Percentiles rank a stretch among this genome's conserved stretches.
phyloP scores from a whole-genome alignment of 768 basidiomycete species.

The Termitomyces sp. region DNA sequence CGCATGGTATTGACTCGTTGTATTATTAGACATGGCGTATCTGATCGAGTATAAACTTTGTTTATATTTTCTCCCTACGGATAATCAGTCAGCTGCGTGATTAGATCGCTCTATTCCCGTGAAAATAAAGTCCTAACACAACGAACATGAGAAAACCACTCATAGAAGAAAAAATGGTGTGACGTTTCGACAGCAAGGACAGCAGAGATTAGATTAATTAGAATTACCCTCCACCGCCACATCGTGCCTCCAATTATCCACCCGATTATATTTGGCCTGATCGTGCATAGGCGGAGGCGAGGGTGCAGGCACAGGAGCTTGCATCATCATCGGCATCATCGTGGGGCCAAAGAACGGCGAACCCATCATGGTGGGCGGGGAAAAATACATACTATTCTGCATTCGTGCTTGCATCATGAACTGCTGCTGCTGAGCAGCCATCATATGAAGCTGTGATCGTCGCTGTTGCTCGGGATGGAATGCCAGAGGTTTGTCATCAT shows the following conservation, averaged over 20 bases:
- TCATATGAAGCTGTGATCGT: constrained; percentile 59
- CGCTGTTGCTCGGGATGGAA: constrained; percentile 79
- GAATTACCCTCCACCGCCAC: constrained; percentile 66
- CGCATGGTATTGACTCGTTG: constrained; percentile 1
- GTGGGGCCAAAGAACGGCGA: constrained; percentile 64
- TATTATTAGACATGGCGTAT: constrained; percentile 13
- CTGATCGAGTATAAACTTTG: too few species aligned
- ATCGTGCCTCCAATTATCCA: constrained; percentile 79
- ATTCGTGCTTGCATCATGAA: constrained; percentile 77
- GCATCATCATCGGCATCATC: constrained; percentile 43
- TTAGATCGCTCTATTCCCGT: constrained; percentile 9
- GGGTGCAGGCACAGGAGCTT: constrained; percentile 39
- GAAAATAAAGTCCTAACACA: constrained; percentile 3
- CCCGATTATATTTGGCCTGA: constrained; percentile 58
- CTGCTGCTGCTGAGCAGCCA: constrained; percentile 48
- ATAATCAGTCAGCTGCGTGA: too few species aligned
- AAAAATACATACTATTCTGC: constrained; percentile 72
- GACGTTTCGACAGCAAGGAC: background rate
- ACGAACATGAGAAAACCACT: background rate
- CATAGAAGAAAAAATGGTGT: too few species aligned
- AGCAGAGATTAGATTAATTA: background rate
- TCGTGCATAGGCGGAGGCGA: constrained; percentile 66
- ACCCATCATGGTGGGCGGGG: constrained; percentile 58
- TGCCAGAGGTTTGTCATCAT: constrained; percentile 68
- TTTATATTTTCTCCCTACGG: too few species aligned